Evolutionary conservation across 345 rosid species (phyloP).

Genomic region (Sisymbrium irio): DNA sequence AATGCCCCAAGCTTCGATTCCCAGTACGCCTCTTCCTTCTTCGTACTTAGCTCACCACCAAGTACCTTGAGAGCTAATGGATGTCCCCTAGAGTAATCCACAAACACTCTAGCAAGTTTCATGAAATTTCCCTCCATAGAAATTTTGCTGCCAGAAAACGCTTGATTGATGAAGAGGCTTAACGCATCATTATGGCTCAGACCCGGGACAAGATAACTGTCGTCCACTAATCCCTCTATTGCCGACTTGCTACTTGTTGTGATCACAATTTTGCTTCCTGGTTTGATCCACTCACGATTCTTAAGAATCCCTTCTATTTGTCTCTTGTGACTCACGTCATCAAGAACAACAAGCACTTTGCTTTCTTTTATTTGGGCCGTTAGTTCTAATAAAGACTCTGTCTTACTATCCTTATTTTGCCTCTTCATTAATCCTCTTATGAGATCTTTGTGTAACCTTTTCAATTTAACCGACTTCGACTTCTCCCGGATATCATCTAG

Average conservation of each 20-base stretch:
- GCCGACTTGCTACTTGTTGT: constrained; percentile 11
- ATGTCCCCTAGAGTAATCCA: constrained; percentile 29
- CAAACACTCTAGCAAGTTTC: constrained; percentile 6
- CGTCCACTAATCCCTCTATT: background rate
- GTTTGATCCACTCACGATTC: background rate
- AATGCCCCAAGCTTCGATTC: background rate
- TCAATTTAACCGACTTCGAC: no score
- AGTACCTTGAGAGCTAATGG: constrained; percentile 39
- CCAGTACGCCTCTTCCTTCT: constrained; percentile 12
- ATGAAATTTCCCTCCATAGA: no score
- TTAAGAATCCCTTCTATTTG: constrained; percentile 3
- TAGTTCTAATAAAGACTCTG: no score
- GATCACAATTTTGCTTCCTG: constrained; percentile 28
- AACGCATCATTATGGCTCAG: constrained; percentile 11
- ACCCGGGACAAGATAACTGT: constrained; percentile 4
- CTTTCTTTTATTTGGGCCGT: no score
- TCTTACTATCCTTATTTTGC: no score
- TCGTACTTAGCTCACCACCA: constrained; percentile 27
- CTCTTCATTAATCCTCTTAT: no score
- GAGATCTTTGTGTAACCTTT: no score
- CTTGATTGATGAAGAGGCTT: background rate
- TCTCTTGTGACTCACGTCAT: background rate
- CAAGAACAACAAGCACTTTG: constrained; percentile 24
- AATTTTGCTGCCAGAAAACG: no score
- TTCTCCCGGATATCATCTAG: background rate